Evolutionary conservation across 805 yeast species (phyloP), one percentile per base, ranked within the genome.

Genomic region (Ogataea sp.): DNA sequence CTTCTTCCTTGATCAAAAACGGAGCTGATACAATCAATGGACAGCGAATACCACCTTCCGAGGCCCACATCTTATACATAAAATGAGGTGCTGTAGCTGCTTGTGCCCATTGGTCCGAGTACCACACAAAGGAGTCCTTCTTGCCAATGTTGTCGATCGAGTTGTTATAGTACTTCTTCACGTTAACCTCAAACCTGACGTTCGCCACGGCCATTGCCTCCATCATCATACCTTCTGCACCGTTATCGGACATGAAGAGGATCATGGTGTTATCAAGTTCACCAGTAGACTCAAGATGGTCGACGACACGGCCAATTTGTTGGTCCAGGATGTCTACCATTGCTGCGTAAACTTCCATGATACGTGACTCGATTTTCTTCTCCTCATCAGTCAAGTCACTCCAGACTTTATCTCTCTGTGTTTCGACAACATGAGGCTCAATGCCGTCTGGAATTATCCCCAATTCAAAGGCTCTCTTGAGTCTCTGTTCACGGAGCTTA

Each of bases 231-330:
- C 82, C 79, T 50, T 77, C 82, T 4, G 82, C 82, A 20, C 82
- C 83, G 51, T 77, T 77, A 53, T 77, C 82, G 3, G 80, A 73
- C 69, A 75, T 71, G 58, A 77, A 77, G 26, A 74, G 44, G n/a
- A 76, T 61, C 46, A 75, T 61, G 0, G 82, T 76, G 54, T 77
- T 71, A 31, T 75, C 80, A 21, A 66, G 52, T 49, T 73, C 72
- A 11, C 65, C 72, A 2, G 58, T 52, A 3, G 45, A 38, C 47
- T 72, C 65, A 20, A 77, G 54, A 17, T 61, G 53, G 5, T 64
- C 56, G 4, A 75, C 40, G 1, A 75, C 67, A 39, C 68, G 60
- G 2, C 82, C 83, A 26, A 77, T 56, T 40, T 75, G 67, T 28
- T 50, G 50, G 47, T 77, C 83, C 52, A 76, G 48, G 4, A 67